These are phyloP conservation scores for Mycosarcoma mackinlayi DNA, from an alignment of 1,284 basidiomycete genomes.

Conservation along the genomic window DNA sequence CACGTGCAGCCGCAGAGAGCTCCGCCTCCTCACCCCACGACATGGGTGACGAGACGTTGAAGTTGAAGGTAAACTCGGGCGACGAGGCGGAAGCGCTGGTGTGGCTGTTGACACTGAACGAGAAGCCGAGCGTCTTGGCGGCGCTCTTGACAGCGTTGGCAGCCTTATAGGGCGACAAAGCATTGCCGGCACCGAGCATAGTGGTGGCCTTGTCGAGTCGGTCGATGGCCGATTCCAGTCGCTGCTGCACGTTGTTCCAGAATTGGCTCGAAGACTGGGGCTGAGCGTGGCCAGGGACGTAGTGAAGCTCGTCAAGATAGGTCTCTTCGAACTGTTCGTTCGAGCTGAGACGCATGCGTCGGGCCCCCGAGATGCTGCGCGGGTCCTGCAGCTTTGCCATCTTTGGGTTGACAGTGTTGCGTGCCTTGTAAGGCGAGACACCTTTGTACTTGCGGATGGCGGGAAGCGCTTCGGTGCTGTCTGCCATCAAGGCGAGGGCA, in stretches of 20 bases:
- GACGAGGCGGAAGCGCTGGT: constrained; percentile 4
- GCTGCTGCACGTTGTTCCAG: constrained; percentile 45
- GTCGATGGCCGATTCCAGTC: constrained; percentile 40
- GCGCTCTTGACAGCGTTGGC: constrained; percentile 39
- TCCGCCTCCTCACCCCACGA: constrained; percentile 46
- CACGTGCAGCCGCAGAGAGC: constrained; percentile 29
- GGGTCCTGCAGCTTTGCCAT: constrained; percentile 39
- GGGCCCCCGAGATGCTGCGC: constrained; percentile 26
- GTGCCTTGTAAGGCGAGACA: constrained; percentile 40
- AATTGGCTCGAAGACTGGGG: constrained; percentile 34
- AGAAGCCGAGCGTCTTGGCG: constrained; percentile 44
- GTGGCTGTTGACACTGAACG: constrained; percentile 38
- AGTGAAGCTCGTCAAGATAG: constrained; percentile 50
- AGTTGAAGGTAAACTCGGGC: constrained; percentile 46
- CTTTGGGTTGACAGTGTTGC: constrained; percentile 20
- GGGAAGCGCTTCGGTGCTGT: constrained; percentile 44
- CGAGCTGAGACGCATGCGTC: constrained; percentile 43
- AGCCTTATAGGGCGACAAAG: constrained; percentile 27
- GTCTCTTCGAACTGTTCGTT: constrained; percentile 42
- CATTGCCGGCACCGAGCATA: constrained; percentile 31
- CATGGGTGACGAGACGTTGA: constrained; percentile 43
- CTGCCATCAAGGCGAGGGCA: constrained; percentile 43
- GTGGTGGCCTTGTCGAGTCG: constrained; percentile 35
- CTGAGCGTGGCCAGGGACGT: constrained; percentile 19
- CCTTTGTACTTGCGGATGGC: constrained; percentile 46